Conservation (phyloP, 2,329 filamentous ascomycete genomes). For the Colletotrichum horii region DNA sequence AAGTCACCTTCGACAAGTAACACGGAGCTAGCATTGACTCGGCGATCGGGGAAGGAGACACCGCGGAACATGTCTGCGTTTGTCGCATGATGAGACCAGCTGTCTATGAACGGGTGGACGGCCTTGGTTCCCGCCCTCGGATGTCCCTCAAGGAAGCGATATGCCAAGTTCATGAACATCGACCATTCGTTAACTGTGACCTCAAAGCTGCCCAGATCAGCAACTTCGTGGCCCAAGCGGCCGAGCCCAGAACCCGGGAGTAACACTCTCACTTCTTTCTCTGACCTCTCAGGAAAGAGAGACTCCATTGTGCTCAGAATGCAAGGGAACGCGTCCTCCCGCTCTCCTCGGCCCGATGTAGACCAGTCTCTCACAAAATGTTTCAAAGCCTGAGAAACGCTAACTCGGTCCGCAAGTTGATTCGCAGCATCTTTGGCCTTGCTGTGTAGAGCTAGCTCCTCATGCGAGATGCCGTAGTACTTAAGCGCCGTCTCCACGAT, state of each 20-base stretch:
- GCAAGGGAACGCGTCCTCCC: conserved; percentile 45
- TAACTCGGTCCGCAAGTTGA: conserved; percentile 47
- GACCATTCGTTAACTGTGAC: conserved; percentile 65
- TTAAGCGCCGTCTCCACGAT: conserved; percentile 49
- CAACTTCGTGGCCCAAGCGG: conserved; percentile 56
- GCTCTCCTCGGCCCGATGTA: conserved; percentile 48
- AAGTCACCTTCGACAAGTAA: conserved; percentile 63
- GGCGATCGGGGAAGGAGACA: conserved; percentile 49
- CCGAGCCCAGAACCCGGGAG: conserved; percentile 60
- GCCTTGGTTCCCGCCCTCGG: conserved; percentile 27
- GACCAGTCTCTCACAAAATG: conserved; percentile 65
- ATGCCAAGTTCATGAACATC: conserved; percentile 60
- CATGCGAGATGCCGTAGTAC: conserved; percentile 49
- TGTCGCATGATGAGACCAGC: conserved; percentile 60
- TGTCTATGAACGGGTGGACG: conserved; percentile 58
- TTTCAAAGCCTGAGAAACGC: conserved; percentile 58
- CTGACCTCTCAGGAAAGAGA: conserved; percentile 32
- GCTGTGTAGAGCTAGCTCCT: conserved; percentile 50
- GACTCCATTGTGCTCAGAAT: conserved; percentile 36
- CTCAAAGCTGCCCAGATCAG: conserved; percentile 48
- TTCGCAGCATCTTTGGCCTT: conserved; percentile 41
- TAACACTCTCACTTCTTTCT: conserved; percentile 40
- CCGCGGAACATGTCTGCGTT: conserved; percentile 50
- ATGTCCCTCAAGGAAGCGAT: conserved; percentile 50
- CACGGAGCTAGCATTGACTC: conserved; percentile 38